These are phyloP conservation scores for Pyrus pyrifolia DNA, from an alignment of 306 rosid species.

Conservation along the genomic window DNA sequence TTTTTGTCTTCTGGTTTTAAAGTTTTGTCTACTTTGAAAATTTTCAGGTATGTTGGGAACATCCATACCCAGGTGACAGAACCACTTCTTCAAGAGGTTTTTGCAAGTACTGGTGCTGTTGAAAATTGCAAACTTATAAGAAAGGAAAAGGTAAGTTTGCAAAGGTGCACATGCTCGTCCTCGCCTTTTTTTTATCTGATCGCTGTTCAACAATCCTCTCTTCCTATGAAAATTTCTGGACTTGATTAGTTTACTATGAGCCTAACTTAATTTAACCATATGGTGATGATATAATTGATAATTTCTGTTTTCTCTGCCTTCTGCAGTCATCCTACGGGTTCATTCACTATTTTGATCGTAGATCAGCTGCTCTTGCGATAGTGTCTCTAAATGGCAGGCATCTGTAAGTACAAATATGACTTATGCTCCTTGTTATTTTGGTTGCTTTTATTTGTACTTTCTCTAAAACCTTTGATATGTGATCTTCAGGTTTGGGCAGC, in stretches of 20 bases:
- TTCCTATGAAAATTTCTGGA: neutral
- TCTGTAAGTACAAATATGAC: slow-evolving; percentile 49
- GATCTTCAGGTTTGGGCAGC: slow-evolving; percentile 86
- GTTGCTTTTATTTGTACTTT: slow-evolving; percentile 11
- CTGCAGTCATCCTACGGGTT: slow-evolving; percentile 97
- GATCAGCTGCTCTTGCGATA: slow-evolving; percentile 93
- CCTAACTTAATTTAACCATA: neutral
- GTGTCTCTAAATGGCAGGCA: slow-evolving; percentile 93
- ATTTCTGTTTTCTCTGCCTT: slow-evolving; percentile 19
- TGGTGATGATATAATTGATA: neutral
- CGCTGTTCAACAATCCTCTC: neutral
- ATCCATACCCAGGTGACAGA: slow-evolving; percentile 94
- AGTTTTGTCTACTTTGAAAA: slow-evolving; percentile 43
- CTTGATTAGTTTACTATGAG: neutral
- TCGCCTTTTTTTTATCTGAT: neutral
- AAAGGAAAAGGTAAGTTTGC: slow-evolving; percentile 72
- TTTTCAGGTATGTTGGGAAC: slow-evolving; percentile 91
- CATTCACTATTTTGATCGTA: slow-evolving; percentile 89
- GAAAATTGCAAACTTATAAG: slow-evolving; percentile 93
- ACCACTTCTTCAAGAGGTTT: slow-evolving; percentile 97
- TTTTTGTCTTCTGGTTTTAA: slow-evolving; percentile 33
- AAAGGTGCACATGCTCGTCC: neutral
- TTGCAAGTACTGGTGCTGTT: slow-evolving; percentile 80
- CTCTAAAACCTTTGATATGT: slow-evolving; percentile 15
- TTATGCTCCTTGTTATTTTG: neutral